Conservation (phyloP, 768 basidiomycete species). For the Termitomyces titanicus region DNA sequence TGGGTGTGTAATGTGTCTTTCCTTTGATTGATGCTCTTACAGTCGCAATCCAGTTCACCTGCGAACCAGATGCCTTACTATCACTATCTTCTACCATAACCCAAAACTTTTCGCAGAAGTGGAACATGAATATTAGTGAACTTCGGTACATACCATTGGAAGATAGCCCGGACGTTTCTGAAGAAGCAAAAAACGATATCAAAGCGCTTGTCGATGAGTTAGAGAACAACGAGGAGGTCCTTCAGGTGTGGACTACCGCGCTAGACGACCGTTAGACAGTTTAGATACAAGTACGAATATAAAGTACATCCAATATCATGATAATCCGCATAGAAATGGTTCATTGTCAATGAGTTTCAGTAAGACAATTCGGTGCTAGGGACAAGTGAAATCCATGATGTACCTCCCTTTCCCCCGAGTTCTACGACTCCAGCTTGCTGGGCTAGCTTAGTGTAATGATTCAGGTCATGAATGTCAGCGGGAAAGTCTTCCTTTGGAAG, state of each 20-base stretch:
- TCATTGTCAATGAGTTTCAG: neutral
- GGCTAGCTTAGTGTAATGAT: slow-evolving; percentile 11
- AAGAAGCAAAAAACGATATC: slow-evolving; percentile 38
- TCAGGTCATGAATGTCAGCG: slow-evolving; percentile 6
- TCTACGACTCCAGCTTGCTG: slow-evolving; percentile 6
- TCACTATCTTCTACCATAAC: slow-evolving; percentile 34
- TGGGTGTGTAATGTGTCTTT: slow-evolving; percentile 3
- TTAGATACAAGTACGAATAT: neutral
- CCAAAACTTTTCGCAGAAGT: slow-evolving; percentile 17
- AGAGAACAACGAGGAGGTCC: slow-evolving; percentile 55
- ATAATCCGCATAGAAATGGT: neutral
- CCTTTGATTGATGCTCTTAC: neutral
- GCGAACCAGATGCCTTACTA: slow-evolving; percentile 36
- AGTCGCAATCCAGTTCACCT: slow-evolving; percentile 36
- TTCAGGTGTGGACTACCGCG: slow-evolving; percentile 57
- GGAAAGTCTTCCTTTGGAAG: slow-evolving; percentile 1
- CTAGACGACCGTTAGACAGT: slow-evolving; percentile 18
- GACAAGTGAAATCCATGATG: slow-evolving; percentile 13
- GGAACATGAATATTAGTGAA: slow-evolving; percentile 26
- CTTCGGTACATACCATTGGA: slow-evolving; percentile 54
- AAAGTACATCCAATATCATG: neutral
- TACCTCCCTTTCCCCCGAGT: slow-evolving; percentile 5
- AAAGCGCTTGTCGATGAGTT: slow-evolving; percentile 45
- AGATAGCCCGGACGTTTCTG: slow-evolving; percentile 25
- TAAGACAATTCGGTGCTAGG: neutral